Conservation (phyloP, 345 rosid genomes). For the Citrus maxima region DNA sequence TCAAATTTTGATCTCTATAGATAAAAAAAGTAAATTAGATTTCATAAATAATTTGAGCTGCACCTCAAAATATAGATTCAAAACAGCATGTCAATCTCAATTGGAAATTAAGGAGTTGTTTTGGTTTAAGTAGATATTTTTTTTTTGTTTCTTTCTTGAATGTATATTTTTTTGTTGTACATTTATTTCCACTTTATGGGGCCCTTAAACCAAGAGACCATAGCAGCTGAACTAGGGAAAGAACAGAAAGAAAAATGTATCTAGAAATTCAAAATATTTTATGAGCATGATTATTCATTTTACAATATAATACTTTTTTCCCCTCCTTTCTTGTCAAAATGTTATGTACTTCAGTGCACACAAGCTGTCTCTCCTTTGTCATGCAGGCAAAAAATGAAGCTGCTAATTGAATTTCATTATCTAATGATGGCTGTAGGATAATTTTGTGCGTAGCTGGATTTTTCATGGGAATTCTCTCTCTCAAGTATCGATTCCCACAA, state of each 20-base stretch:
- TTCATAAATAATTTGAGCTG: neutral
- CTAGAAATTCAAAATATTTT: neutral
- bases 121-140: neutral
- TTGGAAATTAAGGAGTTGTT: neutral
- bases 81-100: neutral
- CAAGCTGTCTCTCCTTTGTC: neutral
- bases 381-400: neutral
- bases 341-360: neutral
- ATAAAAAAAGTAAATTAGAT: neutral
- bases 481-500: slow-evolving; percentile 69
- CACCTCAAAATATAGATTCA: neutral
- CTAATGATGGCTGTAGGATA: slow-evolving; percentile 46
- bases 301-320: neutral
- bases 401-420: neutral
- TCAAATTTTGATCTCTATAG: neutral
- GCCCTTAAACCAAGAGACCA: neutral
- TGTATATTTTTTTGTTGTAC: neutral
- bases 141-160: neutral
- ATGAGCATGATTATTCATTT: neutral
- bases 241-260: neutral
- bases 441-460: slow-evolving; percentile 77
- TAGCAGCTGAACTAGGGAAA: neutral
- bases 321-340: neutral
- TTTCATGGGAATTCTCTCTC: slow-evolving; percentile 45
- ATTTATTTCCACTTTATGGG: neutral